Percentiles rank a stretch among this genome's conserved stretches.
Evolutionary conservation across 208 protist species (phyloP).

Genomic region (Trypanosoma grayi): DNA sequence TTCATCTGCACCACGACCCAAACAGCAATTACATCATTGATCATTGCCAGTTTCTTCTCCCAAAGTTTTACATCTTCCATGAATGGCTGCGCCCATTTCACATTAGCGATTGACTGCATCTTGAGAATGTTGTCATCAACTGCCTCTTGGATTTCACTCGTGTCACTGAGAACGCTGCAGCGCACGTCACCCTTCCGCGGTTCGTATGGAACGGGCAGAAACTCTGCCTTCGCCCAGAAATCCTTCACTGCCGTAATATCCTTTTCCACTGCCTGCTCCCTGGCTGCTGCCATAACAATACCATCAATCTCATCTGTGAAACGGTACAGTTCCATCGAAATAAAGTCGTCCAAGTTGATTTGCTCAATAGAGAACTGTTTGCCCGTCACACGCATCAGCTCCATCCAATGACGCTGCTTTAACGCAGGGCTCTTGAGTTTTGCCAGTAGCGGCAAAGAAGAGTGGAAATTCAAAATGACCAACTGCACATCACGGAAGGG

Average conservation of each 20-base stretch:
- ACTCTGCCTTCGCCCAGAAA: slow-evolving; percentile 93
- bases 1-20: slow-evolving; percentile 98
- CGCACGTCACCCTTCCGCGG: slow-evolving; percentile 84
- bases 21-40: slow-evolving; percentile 96
- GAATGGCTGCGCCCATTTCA: slow-evolving; percentile 97
- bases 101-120: slow-evolving; percentile 96
- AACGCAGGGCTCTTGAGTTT: slow-evolving; percentile 98
- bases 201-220: slow-evolving; percentile 89
- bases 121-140: slow-evolving; percentile 98
- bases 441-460: slow-evolving; percentile 94
- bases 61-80: slow-evolving; percentile 95
- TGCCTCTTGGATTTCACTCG: slow-evolving; percentile 94
- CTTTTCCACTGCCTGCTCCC: slow-evolving; percentile 97
- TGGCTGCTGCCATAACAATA: slow-evolving; percentile 90
- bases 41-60: slow-evolving; percentile 95
- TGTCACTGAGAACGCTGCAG: slow-evolving; percentile 93
- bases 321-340: slow-evolving; percentile 96
- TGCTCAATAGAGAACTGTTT: slow-evolving; percentile 95
- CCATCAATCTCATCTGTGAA: slow-evolving; percentile 94
- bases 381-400: slow-evolving; percentile 95
- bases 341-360: slow-evolving; percentile 97
- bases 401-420: slow-evolving; percentile 96
- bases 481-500: slow-evolving; percentile 92
- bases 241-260: slow-evolving; percentile 93
- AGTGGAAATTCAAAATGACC: slow-evolving; percentile 93